Evolutionary conservation across 73 alveolate genomes (phyloP).

Genomic region (Paramecium primaurelia): DNA sequence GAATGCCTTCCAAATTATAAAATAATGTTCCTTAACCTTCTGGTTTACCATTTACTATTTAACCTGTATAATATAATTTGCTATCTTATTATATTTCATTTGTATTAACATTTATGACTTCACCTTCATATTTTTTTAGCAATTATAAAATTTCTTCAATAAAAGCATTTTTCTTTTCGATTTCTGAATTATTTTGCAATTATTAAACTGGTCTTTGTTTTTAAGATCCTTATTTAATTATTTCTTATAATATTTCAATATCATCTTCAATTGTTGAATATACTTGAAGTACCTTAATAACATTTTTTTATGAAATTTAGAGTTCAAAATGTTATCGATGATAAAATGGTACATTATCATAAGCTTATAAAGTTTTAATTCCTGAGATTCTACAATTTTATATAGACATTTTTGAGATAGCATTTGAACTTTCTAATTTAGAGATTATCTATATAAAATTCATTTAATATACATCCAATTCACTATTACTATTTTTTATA

Average conservation of each 20-base stretch:
- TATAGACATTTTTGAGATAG: not conserved
- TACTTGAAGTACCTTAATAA: not conserved
- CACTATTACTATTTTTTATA: conserved; percentile 20
- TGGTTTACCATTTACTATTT: not conserved
- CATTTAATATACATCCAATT: not conserved
- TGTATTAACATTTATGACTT: not conserved
- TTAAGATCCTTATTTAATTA: not conserved
- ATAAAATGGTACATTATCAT: conserved; percentile 20
- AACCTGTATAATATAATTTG: not conserved
- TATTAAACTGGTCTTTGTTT: not conserved
- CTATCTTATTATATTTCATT: conserved; percentile 22
- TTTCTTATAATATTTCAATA: not conserved
- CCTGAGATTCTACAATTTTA: conserved; percentile 17
- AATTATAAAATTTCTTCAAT: not conserved
- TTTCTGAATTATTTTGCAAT: not conserved
- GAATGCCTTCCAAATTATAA: conserved; percentile 36
- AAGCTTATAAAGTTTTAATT: not conserved
- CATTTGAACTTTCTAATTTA: not conserved
- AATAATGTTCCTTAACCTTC: conserved; percentile 17
- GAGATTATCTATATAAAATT: not conserved
- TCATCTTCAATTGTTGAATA: conserved; percentile 29
- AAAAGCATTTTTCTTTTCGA: not conserved
- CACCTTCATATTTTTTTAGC: not conserved
- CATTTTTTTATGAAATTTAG: not conserved
- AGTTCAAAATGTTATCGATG: conserved; percentile 2